phyloP scores from a whole-genome alignment of 208 protist genomes.

The Leishmania aethiopica region DNA sequence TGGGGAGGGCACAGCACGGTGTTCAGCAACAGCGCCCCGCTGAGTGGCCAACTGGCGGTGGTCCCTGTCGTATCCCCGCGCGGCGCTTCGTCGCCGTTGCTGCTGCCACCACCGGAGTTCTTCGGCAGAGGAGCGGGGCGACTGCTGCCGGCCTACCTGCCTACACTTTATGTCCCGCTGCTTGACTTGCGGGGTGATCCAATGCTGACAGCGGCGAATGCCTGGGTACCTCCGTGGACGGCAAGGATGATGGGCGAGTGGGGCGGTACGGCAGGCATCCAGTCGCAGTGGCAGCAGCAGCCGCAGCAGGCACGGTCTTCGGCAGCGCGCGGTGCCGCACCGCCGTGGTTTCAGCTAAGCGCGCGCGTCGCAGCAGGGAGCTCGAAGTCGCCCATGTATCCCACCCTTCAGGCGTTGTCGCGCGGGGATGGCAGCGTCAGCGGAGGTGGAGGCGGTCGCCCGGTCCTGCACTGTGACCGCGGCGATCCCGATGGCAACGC shows the following conservation, averaged over 20 bases:
- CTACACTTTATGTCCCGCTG: conserved; percentile 10
- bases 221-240: background rate
- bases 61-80: background rate
- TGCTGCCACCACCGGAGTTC: background rate
- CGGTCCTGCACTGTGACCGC: background rate
- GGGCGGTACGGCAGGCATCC: background rate
- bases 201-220: background rate
- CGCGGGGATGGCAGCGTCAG: background rate
- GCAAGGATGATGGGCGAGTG: background rate
- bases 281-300: background rate
- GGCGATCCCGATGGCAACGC: background rate
- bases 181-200: conserved; percentile 4
- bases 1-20: background rate
- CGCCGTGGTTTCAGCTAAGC: conserved; percentile 2
- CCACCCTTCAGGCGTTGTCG: background rate
- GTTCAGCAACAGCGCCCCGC: background rate
- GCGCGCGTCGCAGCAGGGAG: background rate
- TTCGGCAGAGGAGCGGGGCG: background rate
- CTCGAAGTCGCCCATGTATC: background rate
- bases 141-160: background rate
- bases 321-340: background rate
- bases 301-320: conserved; percentile 3
- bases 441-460: background rate
- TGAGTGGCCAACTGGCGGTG: background rate
- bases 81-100: background rate